A percentile compares a stretch with the other conserved stretches of the same genome.
These are phyloP conservation scores for Desmodesmus armatus DNA, from an alignment of 139 green algal species.

Conservation along the genomic window DNA sequence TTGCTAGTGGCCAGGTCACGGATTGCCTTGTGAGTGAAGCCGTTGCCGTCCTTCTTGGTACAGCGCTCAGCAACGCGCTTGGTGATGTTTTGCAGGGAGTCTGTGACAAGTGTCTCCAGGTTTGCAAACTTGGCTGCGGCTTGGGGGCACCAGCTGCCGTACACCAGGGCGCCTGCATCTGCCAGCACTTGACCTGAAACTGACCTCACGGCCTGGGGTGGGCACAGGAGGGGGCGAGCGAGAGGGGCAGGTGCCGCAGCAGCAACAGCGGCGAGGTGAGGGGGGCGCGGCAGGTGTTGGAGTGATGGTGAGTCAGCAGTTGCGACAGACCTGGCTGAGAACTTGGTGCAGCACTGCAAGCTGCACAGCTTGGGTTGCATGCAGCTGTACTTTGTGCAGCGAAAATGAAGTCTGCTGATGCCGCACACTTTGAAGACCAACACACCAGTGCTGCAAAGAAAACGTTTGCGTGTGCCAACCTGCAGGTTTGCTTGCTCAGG, in stretches of 20 bases:
- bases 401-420: no score
- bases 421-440: no score
- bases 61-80: slow-evolving; percentile 15
- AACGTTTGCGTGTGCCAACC: no score
- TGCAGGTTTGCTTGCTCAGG: not conserved
- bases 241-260: not conserved
- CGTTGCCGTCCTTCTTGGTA: slow-evolving; percentile 2
- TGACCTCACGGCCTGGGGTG: slow-evolving; percentile 31
- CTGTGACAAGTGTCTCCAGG: slow-evolving; percentile 13
- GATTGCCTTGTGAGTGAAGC: no score
- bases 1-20: no score
- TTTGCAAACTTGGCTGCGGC: slow-evolving; percentile 20
- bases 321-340: not conserved
- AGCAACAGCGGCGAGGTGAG: not conserved
- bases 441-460: no score
- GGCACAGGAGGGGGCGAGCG: not conserved
- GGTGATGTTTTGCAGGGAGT: not conserved
- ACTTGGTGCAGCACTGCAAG: not conserved
- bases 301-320: not conserved
- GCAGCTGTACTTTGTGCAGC: not conserved
- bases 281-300: not conserved
- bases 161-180: slow-evolving; percentile 33
- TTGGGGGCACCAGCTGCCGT: slow-evolving; percentile 42
- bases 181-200: slow-evolving; percentile 3
- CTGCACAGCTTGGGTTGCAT: not conserved